Evolutionary conservation across 257 asterid genomes (phyloP).

Genomic region (Echites panduratus): DNA sequence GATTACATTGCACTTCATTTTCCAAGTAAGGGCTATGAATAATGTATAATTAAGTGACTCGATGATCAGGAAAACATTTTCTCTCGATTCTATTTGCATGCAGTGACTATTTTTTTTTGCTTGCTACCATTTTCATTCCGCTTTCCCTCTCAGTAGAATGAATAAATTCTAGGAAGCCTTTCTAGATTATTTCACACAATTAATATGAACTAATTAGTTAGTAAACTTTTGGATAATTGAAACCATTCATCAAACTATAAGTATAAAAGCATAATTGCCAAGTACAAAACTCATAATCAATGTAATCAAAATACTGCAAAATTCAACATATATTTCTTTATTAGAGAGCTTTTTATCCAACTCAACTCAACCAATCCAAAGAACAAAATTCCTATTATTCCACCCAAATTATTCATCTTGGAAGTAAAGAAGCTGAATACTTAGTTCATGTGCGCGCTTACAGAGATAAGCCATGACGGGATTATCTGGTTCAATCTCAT

Average conservation of each 20-base stretch:
- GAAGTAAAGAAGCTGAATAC: conserved; percentile 2
- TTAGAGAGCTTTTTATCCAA: not conserved
- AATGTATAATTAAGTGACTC: not conserved
- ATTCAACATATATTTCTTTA: not conserved
- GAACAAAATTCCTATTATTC: not conserved
- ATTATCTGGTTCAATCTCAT: conserved; percentile 64
- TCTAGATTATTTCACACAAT: not conserved
- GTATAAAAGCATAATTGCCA: not conserved
- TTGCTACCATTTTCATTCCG: not conserved
- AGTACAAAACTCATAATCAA: not conserved
- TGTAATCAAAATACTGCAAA: not conserved
- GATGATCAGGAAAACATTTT: not conserved
- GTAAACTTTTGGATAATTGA: not conserved
- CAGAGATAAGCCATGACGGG: conserved; percentile 77
- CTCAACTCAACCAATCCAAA: not conserved
- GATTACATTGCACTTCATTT: not conserved
- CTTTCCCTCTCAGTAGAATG: not conserved
- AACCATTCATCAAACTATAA: not conserved
- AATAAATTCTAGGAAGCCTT: not conserved
- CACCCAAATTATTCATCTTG: not conserved
- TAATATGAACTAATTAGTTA: not conserved
- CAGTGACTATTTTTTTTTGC: not conserved
- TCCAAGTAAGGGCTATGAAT: not conserved
- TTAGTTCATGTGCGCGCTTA: conserved; percentile 26
- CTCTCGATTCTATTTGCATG: not conserved